A percentile compares a stretch with the other conserved stretches of the same genome.
Evolutionary conservation across 768 basidiomycete species (phyloP).

Genomic region (Suillus paluster): DNA sequence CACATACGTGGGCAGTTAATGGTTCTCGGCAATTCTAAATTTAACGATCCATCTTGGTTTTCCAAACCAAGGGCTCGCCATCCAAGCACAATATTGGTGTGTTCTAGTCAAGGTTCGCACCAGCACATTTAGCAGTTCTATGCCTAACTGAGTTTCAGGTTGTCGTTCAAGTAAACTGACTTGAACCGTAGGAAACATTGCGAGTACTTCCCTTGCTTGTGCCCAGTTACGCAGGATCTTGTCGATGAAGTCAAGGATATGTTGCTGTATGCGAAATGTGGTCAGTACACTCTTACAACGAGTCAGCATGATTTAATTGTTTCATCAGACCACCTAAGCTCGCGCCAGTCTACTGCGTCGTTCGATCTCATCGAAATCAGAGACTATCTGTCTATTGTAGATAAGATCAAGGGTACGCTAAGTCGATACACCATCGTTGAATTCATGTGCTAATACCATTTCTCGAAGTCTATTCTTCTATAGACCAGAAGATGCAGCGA

Average conservation of each 20-base stretch:
- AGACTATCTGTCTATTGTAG: conserved; percentile 28
- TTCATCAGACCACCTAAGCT: conserved; percentile 31
- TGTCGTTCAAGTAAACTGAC: background rate
- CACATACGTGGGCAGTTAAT: conserved; percentile 27
- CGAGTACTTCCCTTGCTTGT: conserved; percentile 27
- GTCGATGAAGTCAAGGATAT: background rate
- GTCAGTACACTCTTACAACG: background rate
- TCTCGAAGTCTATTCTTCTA: background rate
- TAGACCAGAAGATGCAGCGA: conserved; percentile 2
- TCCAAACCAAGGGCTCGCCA: conserved; percentile 33
- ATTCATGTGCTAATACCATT: background rate
- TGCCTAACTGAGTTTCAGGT: background rate
- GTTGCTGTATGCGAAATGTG: conserved; percentile 6
- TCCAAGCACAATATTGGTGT: conserved; percentile 44
- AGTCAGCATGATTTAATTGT: background rate
- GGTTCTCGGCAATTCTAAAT: background rate
- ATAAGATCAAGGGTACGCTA: conserved; percentile 28
- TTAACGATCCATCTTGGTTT: background rate
- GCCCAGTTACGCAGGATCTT: background rate
- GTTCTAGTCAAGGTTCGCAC: background rate
- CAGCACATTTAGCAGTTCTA: background rate
- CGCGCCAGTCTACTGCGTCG: conserved; percentile 28
- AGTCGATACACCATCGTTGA: background rate
- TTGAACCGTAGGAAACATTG: conserved; percentile 39
- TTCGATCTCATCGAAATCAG: conserved; percentile 22